Evolutionary conservation across 2,329 filamentous ascomycete genomes (phyloP).

Genomic region (Ramularia endophylla): DNA sequence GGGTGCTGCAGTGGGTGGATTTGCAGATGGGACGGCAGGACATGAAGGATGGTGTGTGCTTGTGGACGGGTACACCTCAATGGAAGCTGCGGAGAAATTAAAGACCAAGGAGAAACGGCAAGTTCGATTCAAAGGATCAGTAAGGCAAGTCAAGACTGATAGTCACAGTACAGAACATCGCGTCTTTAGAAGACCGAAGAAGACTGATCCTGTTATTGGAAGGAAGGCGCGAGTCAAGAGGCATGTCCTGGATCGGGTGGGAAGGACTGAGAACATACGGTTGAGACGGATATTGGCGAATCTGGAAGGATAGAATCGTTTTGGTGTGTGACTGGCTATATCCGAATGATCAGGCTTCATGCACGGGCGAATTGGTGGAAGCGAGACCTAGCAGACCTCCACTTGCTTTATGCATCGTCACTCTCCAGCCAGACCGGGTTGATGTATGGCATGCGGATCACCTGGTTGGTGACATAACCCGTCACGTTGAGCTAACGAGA

Average conservation of each 20-base stretch:
- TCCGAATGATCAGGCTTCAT: no score
- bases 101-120: slow-evolving; percentile 4
- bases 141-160: no score
- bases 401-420: no score
- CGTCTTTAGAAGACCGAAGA: not conserved
- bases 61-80: slow-evolving; percentile 68
- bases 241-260: slow-evolving; percentile 6
- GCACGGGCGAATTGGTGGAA: no score
- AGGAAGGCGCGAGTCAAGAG: slow-evolving; percentile 9
- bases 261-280: slow-evolving; percentile 6
- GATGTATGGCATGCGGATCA: no score
- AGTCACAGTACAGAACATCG: not conserved
- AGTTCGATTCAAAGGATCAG: no score
- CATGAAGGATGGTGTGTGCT: slow-evolving; percentile 81
- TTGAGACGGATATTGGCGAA: slow-evolving; percentile 7
- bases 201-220: slow-evolving; percentile 5
- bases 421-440: no score
- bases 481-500: no score
- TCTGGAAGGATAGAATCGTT: slow-evolving; percentile 3
- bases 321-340: no score
- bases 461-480: no score
- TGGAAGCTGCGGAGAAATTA: slow-evolving; percentile 48
- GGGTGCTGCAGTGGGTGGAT: slow-evolving; percentile 62
- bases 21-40: slow-evolving; percentile 58
- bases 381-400: no score